phyloP scores from a whole-genome alignment of 164 flowering plant genomes.

The Umbellularia californica region DNA sequence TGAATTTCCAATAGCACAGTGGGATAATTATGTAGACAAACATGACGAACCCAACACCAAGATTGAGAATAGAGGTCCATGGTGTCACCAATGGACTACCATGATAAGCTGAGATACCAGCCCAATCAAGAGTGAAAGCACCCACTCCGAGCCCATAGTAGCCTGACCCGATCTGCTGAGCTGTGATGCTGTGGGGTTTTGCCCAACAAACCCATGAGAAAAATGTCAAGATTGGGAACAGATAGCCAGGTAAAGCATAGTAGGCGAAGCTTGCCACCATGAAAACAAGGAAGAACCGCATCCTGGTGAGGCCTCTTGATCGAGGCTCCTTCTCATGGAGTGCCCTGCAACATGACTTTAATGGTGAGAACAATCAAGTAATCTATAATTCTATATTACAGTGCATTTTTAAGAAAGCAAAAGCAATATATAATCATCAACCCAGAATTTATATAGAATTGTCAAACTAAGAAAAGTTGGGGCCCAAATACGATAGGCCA shows the following conservation, averaged over 20 bases:
- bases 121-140: constrained; percentile 94
- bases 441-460: no score
- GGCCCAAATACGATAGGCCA: no score
- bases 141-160: constrained; percentile 93
- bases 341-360: constrained; percentile 46
- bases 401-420: not conserved
- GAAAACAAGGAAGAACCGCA: constrained; percentile 73
- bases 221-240: constrained; percentile 77
- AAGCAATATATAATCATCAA: not conserved
- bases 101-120: constrained; percentile 94
- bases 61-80: constrained; percentile 72
- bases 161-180: constrained; percentile 91
- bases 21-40: constrained; percentile 86
- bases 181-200: constrained; percentile 80
- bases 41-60: constrained; percentile 57
- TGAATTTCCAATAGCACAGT: constrained; percentile 80
- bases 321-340: constrained; percentile 77
- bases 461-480: no score
- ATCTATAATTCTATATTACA: no score
- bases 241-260: constrained; percentile 85
- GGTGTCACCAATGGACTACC: constrained; percentile 93
- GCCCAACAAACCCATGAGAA: constrained; percentile 97
- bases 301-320: constrained; percentile 59
- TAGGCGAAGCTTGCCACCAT: constrained; percentile 71
- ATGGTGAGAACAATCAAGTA: not conserved